phyloP scores from a whole-genome alignment of 441 rosid species.

The Isatis lusitanica region DNA sequence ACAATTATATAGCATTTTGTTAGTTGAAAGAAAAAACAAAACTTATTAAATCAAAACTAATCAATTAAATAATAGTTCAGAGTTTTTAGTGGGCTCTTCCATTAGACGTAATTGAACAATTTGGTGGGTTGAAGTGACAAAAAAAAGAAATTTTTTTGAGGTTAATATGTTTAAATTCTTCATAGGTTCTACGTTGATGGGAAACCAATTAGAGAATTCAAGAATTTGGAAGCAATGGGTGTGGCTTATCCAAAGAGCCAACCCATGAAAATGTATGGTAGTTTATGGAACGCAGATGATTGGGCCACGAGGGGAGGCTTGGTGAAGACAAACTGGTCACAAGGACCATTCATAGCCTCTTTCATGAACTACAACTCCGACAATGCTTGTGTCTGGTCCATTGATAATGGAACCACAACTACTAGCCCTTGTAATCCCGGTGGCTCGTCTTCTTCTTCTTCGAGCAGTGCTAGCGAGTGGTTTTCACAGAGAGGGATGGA shows the following conservation, averaged over 20 bases:
- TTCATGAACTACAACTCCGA: conserved; percentile 48
- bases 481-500: conserved; percentile 43
- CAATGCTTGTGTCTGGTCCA: conserved; percentile 51
- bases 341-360: conserved; percentile 57
- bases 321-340: conserved; percentile 57
- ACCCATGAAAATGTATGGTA: conserved; percentile 55
- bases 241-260: conserved; percentile 55
- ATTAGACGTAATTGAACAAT: background rate
- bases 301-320: conserved; percentile 69
- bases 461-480: conserved; percentile 40
- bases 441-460: conserved; percentile 34
- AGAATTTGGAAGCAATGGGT: conserved; percentile 50
- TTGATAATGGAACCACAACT: conserved; percentile 26
- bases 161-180: background rate
- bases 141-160: background rate
- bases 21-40: no score
- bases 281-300: conserved; percentile 66
- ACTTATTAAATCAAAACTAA: no score
- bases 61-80: no score
- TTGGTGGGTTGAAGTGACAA: no score
- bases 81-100: no score
- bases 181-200: conserved; percentile 59
- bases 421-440: conserved; percentile 14
- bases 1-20: no score
- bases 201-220: conserved; percentile 64